Percentiles rank a stretch among this genome's conserved stretches.
Evolutionary conservation across 2,329 filamentous ascomycete species (phyloP).

Genomic region (Apiospora kogelbergensis): DNA sequence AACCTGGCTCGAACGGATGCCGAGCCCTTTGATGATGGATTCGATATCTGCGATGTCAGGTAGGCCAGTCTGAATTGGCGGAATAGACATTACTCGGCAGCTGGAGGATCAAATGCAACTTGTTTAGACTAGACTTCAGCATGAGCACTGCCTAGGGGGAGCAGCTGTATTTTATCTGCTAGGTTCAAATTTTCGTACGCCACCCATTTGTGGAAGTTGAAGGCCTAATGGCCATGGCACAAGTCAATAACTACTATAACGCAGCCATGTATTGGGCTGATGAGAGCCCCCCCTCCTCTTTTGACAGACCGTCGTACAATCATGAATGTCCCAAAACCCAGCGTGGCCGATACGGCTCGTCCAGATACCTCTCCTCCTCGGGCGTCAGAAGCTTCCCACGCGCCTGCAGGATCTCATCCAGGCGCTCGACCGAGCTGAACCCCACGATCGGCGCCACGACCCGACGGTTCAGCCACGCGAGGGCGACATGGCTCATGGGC

Average conservation of each 20-base stretch:
- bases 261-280: not conserved
- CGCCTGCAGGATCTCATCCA: not conserved
- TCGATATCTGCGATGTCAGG: not conserved
- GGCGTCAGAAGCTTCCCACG: not conserved
- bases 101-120: not conserved
- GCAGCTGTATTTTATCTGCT: no score
- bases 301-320: no score
- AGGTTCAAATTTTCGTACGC: no score
- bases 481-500: conserved; percentile 5
- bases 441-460: conserved; percentile 1
- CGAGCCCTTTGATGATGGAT: not conserved
- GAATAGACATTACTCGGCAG: not conserved
- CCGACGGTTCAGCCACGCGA: conserved; percentile 4
- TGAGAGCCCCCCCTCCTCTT: not conserved
- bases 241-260: not conserved
- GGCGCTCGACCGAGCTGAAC: not conserved
- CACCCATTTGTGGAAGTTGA: not conserved
- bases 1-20: not conserved
- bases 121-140: not conserved
- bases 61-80: not conserved
- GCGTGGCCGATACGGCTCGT: not conserved
- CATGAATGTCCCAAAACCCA: conserved; percentile 7
- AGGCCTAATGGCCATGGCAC: not conserved
- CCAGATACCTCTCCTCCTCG: conserved; percentile 6
- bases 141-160: not conserved